phyloP scores from a whole-genome alignment of 768 basidiomycete species.

The Russula earlei region DNA sequence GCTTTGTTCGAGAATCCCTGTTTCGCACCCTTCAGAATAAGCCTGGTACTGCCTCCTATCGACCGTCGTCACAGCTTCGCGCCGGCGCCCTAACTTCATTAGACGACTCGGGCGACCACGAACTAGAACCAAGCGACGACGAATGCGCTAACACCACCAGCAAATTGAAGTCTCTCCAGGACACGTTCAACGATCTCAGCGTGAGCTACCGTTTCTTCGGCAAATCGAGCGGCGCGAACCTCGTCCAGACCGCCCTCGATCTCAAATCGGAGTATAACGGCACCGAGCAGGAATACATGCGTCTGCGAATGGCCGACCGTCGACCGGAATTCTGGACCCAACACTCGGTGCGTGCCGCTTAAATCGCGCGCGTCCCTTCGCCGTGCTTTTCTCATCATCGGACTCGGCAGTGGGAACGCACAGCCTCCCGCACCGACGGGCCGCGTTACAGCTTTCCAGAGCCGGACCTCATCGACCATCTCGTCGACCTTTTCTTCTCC shows the following conservation, averaged over 20 bases:
- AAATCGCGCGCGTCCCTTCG: neutral
- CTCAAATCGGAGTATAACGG: constrained; percentile 33
- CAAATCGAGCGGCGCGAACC: constrained; percentile 34
- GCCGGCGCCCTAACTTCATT: neutral
- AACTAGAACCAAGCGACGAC: constrained; percentile 17
- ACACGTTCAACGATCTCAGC: constrained; percentile 25
- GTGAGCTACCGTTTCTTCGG: constrained; percentile 32
- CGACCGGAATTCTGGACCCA: constrained; percentile 43
- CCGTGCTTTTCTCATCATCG: neutral
- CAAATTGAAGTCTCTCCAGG: constrained; percentile 23
- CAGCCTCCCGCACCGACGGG: neutral
- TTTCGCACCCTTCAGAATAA: constrained; percentile 15
- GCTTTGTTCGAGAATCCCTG: constrained; percentile 23
- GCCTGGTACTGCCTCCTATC: neutral
- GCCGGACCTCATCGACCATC: constrained; percentile 29
- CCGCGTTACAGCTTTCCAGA: constrained; percentile 25
- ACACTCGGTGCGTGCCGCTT: constrained; percentile 32
- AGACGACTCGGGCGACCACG: constrained; percentile 2
- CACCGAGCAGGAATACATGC: constrained; percentile 1
- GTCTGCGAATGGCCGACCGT: constrained; percentile 23
- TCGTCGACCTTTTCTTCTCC: constrained; percentile 43
- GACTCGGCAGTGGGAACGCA: constrained; percentile 9
- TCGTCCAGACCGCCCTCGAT: constrained; percentile 35
- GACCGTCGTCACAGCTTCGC: neutral
- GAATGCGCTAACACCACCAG: constrained; percentile 24